Percentiles rank a stretch among this genome's conserved stretches.
These are phyloP conservation scores for Cucurbitaria berberidis DNA, from an alignment of 2,329 filamentous ascomycete species.

Conservation along the genomic window DNA sequence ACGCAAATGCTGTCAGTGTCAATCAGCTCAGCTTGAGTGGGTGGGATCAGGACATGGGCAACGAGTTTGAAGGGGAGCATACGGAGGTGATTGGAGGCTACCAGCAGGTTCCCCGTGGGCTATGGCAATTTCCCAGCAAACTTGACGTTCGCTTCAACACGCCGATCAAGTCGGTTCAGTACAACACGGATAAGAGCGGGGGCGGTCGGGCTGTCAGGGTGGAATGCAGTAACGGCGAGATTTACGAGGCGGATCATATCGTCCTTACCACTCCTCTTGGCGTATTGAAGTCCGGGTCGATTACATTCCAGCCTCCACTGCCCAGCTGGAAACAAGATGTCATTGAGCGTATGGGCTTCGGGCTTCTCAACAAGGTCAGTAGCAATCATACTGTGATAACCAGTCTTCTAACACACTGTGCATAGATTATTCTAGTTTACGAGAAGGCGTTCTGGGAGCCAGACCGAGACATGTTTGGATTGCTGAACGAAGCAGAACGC, in stretches of 20 bases:
- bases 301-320: conserved; percentile 89
- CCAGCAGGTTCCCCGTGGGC: conserved; percentile 86
- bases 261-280: conserved; percentile 89
- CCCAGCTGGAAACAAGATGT: conserved; percentile 83
- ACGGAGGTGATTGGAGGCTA: conserved; percentile 94
- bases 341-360: conserved; percentile 86
- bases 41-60: conserved; percentile 97
- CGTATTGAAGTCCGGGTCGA: conserved; percentile 80
- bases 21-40: conserved; percentile 84
- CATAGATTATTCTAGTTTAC: conserved; percentile 79
- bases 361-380: conserved; percentile 83
- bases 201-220: conserved; percentile 37
- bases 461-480: conserved; percentile 89
- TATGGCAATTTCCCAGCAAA: conserved; percentile 76
- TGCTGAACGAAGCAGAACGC: conserved; percentile 76
- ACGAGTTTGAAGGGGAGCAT: conserved; percentile 95
- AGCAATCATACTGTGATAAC: neutral
- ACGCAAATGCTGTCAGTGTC: conserved; percentile 91
- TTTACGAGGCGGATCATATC: conserved; percentile 85
- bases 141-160: conserved; percentile 79
- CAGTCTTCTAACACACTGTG: conserved; percentile 12
- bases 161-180: conserved; percentile 75
- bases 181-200: conserved; percentile 41
- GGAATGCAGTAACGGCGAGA: conserved; percentile 77
- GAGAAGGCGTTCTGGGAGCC: conserved; percentile 90